Conservation (phyloP, 345 rosid genomes). For the Rhodamnia argentea region DNA sequence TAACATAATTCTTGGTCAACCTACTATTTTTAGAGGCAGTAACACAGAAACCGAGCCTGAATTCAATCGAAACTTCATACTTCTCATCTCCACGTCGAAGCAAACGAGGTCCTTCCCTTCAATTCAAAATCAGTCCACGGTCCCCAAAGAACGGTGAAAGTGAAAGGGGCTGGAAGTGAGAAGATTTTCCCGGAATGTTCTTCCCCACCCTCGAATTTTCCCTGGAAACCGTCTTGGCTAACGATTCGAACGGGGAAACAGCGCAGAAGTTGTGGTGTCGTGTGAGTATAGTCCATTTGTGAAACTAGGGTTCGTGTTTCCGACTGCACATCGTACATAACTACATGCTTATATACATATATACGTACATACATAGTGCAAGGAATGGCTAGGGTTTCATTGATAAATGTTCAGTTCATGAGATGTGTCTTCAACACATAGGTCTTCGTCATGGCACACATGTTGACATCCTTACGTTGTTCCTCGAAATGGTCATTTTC, state of each 20-base stretch:
- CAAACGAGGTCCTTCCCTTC: no score
- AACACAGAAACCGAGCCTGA: not conserved
- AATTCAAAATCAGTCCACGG: not conserved
- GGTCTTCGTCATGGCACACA: not conserved
- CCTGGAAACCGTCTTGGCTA: not conserved
- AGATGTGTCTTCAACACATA: not conserved
- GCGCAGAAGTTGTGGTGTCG: not conserved
- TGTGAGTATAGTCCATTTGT: not conserved
- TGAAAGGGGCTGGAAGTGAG: not conserved
- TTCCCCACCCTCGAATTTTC: not conserved
- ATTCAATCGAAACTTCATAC: not conserved
- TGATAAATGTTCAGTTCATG: not conserved
- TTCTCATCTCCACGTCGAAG: not conserved
- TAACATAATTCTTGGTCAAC: not conserved
- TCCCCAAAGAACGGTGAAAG: not conserved
- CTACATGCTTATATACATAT: not conserved
- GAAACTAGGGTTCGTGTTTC: not conserved
- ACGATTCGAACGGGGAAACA: not conserved
- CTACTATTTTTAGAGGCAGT: not conserved
- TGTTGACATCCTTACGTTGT: not conserved
- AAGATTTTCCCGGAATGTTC: not conserved
- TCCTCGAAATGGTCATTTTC: not conserved
- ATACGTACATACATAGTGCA: not conserved
- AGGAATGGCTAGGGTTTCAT: not conserved
- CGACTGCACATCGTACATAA: not conserved